Conservation (phyloP, 2,329 filamentous ascomycete genomes). For the Hypomyces rosellus region DNA sequence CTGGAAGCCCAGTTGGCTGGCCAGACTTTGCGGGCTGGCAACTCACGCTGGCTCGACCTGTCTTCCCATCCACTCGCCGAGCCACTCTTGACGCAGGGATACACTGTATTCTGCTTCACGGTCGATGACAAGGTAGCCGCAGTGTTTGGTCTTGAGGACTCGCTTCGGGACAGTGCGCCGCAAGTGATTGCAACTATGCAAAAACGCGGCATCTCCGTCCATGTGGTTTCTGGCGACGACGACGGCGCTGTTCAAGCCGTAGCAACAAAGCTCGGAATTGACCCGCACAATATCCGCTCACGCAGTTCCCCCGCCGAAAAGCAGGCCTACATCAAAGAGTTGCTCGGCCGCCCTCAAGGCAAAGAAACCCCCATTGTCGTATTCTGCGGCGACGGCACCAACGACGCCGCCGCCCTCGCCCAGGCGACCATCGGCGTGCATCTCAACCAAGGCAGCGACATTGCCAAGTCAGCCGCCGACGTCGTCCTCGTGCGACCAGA, state of each 20-base stretch:
- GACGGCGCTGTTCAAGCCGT: slow-evolving; percentile 39
- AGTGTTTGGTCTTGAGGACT: slow-evolving; percentile 41
- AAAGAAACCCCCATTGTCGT: slow-evolving; percentile 40
- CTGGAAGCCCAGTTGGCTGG: slow-evolving; percentile 31
- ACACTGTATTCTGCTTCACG: slow-evolving; percentile 43
- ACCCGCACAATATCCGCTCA: slow-evolving; percentile 31
- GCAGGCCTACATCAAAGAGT: slow-evolving; percentile 34
- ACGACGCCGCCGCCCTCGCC: slow-evolving; percentile 67
- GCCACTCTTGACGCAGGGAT: slow-evolving; percentile 27
- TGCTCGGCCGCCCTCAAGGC: slow-evolving; percentile 21
- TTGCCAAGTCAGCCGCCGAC: slow-evolving; percentile 62
- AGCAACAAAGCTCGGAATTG: slow-evolving; percentile 35
- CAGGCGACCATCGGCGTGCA: slow-evolving; percentile 67
- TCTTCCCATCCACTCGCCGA: slow-evolving; percentile 26
- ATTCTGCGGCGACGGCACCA: slow-evolving; percentile 74
- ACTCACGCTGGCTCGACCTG: slow-evolving; percentile 41
- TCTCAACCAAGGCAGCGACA: slow-evolving; percentile 55
- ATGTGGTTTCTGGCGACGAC: slow-evolving; percentile 49
- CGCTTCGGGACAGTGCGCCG: slow-evolving; percentile 37
- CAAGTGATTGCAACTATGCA: slow-evolving; percentile 30
- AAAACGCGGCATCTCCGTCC: slow-evolving; percentile 34
- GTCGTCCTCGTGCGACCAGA: slow-evolving; percentile 56
- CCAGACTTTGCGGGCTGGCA: slow-evolving; percentile 38
- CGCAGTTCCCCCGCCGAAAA: slow-evolving; percentile 42
- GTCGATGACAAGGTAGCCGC: slow-evolving; percentile 31